These are phyloP conservation scores for Nissolia schottii DNA, from an alignment of 306 rosid species.

Conservation along the genomic window DNA sequence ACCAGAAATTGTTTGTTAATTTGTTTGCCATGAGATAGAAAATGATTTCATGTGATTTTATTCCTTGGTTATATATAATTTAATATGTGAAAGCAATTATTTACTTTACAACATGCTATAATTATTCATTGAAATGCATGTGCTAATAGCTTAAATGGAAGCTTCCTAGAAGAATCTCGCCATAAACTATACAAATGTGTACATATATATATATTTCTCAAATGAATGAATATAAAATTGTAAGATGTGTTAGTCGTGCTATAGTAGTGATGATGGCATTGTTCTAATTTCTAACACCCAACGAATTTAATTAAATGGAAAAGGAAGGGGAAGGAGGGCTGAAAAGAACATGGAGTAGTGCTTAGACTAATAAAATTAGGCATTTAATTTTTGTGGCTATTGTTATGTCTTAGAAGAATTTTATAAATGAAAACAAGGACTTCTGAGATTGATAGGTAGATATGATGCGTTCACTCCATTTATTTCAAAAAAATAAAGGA, in stretches of 20 bases:
- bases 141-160: constrained; percentile 40
- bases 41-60: constrained; percentile 32
- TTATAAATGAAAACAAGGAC: constrained; percentile 43
- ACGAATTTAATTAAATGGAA: constrained; percentile 31
- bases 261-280: constrained; percentile 26
- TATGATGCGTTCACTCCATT: constrained; percentile 17
- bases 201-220: neutral
- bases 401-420: constrained; percentile 29
- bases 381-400: constrained; percentile 32
- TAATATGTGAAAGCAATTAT: constrained; percentile 14
- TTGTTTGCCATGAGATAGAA: neutral
- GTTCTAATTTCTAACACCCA: constrained; percentile 38
- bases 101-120: neutral
- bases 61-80: constrained; percentile 29
- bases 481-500: neutral
- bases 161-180: constrained; percentile 24
- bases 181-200: neutral
- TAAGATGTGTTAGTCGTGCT: constrained; percentile 31
- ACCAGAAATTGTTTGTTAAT: neutral
- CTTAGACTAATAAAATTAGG: constrained; percentile 20
- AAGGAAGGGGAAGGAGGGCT: constrained; percentile 24
- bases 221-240: neutral
- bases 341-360: constrained; percentile 42
- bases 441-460: constrained; percentile 32
- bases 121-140: constrained; percentile 39